Conservation (phyloP, 176 grass and related monocot genomes). For the Calamus simplicifolius region DNA sequence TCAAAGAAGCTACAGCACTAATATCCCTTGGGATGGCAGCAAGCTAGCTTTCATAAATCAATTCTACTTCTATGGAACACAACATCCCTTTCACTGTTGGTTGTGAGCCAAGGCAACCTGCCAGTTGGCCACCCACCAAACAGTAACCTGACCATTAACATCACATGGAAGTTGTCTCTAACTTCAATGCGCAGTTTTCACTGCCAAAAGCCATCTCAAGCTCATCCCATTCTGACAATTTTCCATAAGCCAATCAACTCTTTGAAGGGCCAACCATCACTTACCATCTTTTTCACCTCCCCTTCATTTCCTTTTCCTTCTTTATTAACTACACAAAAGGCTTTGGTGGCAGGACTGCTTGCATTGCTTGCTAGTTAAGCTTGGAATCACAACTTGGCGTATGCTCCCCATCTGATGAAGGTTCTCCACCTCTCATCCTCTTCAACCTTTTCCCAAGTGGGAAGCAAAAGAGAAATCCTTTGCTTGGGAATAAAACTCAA, state of each 20-base stretch:
- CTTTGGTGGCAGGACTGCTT: constrained; percentile 21
- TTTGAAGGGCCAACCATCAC: background rate
- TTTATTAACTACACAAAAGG: constrained; percentile 29
- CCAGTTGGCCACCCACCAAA: no score
- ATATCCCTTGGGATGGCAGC: no score
- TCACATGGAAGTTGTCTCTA: background rate
- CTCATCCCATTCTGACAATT: background rate
- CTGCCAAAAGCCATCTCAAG: constrained; percentile 10
- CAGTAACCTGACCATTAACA: no score
- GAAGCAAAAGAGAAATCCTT: constrained; percentile 59
- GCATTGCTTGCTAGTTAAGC: constrained; percentile 55
- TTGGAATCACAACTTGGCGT: constrained; percentile 41
- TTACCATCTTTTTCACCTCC: constrained; percentile 2
- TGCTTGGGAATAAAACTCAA: constrained; percentile 50
- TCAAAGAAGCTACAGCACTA: no score
- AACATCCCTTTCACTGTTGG: no score
- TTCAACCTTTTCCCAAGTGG: constrained; percentile 1
- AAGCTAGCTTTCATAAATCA: no score
- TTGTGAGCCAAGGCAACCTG: no score
- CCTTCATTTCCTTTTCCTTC: constrained; percentile 1
- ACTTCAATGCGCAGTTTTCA: background rate
- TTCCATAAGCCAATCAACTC: background rate
- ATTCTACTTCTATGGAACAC: no score
- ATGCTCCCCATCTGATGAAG: constrained; percentile 20
- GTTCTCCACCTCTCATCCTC: constrained; percentile 8